Percentiles rank a stretch among this genome's conserved stretches.
These are phyloP conservation scores for Phytophthora pseudosyringae DNA, from an alignment of 352 stramenopile species.

Conservation along the genomic window DNA sequence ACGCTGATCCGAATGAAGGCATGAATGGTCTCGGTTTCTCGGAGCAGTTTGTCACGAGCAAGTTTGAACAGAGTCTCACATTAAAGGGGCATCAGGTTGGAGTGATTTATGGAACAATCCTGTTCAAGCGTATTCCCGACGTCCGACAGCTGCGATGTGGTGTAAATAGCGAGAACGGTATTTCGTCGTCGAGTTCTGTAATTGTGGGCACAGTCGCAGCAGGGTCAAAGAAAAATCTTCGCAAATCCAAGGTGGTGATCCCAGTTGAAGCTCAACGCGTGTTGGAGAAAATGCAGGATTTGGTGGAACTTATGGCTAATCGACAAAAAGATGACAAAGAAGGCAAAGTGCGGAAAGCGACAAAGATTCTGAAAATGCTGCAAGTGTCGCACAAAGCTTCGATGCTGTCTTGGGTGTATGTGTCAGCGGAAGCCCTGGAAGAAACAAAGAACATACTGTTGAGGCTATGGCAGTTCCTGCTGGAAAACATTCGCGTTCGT, in stretches of 20 bases:
- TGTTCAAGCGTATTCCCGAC: constrained; percentile 91
- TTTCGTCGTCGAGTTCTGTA: constrained; percentile 88
- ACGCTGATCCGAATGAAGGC: constrained; percentile 45
- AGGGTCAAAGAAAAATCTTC: constrained; percentile 63
- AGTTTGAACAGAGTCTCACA: constrained; percentile 88
- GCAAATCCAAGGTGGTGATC: constrained; percentile 84
- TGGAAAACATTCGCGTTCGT: constrained; percentile 91
- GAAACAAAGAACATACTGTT: constrained; percentile 89
- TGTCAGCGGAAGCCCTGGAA: constrained; percentile 79
- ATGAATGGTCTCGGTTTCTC: constrained; percentile 67
- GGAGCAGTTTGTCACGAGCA: constrained; percentile 83
- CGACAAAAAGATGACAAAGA: constrained; percentile 92
- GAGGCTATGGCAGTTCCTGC: constrained; percentile 86
- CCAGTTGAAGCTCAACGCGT: constrained; percentile 87
- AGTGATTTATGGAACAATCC: constrained; percentile 87
- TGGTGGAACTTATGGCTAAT: constrained; percentile 88
- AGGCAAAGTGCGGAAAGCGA: constrained; percentile 89
- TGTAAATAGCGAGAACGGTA: constrained; percentile 89
- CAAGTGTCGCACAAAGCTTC: constrained; percentile 91
- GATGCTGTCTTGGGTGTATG: constrained; percentile 91
- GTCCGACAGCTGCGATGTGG: constrained; percentile 86
- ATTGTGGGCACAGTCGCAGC: constrained; percentile 73
- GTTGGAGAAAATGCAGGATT: constrained; percentile 89
- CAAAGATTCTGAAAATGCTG: constrained; percentile 91
- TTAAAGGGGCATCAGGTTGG: constrained; percentile 89